phyloP scores from a whole-genome alignment of 2,329 filamentous ascomycete species.

The Penicillium sp. region DNA sequence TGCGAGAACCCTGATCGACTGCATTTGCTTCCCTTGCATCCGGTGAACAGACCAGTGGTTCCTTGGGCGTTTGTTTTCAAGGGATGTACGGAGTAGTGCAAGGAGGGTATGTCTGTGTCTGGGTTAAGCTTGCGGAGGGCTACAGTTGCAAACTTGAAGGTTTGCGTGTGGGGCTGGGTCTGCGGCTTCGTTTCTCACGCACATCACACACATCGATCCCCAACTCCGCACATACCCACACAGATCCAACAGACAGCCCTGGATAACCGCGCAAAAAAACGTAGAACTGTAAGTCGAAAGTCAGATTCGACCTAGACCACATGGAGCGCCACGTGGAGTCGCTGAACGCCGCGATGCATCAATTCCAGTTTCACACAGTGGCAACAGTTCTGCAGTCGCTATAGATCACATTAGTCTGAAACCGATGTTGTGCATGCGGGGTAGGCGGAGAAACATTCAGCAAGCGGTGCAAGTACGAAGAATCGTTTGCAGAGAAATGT shows the following conservation, averaged over 20 bases:
- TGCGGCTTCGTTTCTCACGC: too few species aligned
- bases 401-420: slow-evolving; percentile 5
- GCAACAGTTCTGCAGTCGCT: neutral
- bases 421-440: slow-evolving; percentile 5
- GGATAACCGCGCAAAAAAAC: too few species aligned
- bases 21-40: slow-evolving; percentile 18
- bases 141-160: neutral
- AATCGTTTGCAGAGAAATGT: slow-evolving; percentile 1
- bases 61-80: slow-evolving; percentile 10
- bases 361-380: slow-evolving; percentile 1
- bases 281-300: too few species aligned
- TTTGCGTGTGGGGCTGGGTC: too few species aligned
- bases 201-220: too few species aligned
- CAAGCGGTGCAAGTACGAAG: neutral
- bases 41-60: slow-evolving; percentile 25
- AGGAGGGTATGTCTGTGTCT: slow-evolving; percentile 12
- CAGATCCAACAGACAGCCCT: too few species aligned
- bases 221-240: too few species aligned
- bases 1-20: slow-evolving; percentile 1
- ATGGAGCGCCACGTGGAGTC: slow-evolving; percentile 7
- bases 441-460: neutral
- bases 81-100: slow-evolving; percentile 13
- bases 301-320: neutral
- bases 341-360: neutral
- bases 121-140: slow-evolving; percentile 3